These are phyloP conservation scores for Lepraria neglecta DNA, from an alignment of 495 filamentous ascomycete species.

Conservation along the genomic window DNA sequence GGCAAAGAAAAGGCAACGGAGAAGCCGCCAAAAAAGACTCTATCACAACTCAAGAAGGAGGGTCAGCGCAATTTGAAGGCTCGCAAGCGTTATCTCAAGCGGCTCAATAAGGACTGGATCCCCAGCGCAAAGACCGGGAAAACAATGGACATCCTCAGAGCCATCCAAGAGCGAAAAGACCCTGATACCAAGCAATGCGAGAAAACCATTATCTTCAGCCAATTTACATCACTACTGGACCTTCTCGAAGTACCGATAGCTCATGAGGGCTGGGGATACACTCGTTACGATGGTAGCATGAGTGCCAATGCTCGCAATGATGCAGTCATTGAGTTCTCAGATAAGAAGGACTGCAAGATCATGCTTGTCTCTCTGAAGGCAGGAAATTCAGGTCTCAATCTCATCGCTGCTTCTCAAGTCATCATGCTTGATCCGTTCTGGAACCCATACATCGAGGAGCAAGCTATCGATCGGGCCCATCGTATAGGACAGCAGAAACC, in stretches of 20 bases:
- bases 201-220: constrained; percentile 90
- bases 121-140: constrained; percentile 76
- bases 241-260: constrained; percentile 82
- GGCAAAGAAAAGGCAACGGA: constrained; percentile 30
- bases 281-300: constrained; percentile 88
- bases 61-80: constrained; percentile 54
- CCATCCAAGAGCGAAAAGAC: constrained; percentile 36
- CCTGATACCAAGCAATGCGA: constrained; percentile 36
- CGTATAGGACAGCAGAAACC: constrained; percentile 74
- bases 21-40: constrained; percentile 40
- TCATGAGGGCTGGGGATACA: constrained; percentile 55
- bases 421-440: constrained; percentile 95
- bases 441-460: constrained; percentile 93
- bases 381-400: constrained; percentile 85
- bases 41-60: constrained; percentile 62
- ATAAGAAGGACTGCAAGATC: constrained; percentile 57
- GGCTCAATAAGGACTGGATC: constrained; percentile 58
- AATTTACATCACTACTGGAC: constrained; percentile 87
- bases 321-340: constrained; percentile 66
- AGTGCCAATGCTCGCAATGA: constrained; percentile 57
- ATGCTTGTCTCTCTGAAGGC: constrained; percentile 88
- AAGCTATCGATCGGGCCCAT: constrained; percentile 89
- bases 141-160: constrained; percentile 60
- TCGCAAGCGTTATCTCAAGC: constrained; percentile 59
- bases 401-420: constrained; percentile 78